A percentile compares a stretch with the other conserved stretches of the same genome.
These are phyloP conservation scores for Podaxis rugospora DNA, from an alignment of 768 basidiomycete genomes.

Conservation along the genomic window DNA sequence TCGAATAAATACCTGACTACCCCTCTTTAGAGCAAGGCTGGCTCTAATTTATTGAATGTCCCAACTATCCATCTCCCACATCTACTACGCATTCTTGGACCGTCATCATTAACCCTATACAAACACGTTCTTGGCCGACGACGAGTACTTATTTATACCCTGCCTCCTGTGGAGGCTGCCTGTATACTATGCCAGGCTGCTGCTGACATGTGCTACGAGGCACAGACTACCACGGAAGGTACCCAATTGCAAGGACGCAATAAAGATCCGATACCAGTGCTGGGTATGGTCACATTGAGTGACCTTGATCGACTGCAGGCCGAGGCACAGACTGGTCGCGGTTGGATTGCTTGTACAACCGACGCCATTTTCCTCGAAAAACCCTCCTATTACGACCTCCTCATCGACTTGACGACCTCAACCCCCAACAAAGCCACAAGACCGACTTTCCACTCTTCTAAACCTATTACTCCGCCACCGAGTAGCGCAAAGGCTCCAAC, in stretches of 20 bases:
- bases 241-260: slow-evolving; percentile 14
- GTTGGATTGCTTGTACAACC: slow-evolving; percentile 89
- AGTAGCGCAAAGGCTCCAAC: slow-evolving; percentile 34
- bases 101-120: slow-evolving; percentile 73
- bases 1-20: background rate
- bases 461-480: slow-evolving; percentile 33
- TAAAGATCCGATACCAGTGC: slow-evolving; percentile 55
- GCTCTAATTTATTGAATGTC: slow-evolving; percentile 5
- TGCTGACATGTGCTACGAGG: slow-evolving; percentile 45
- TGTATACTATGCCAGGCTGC: slow-evolving; percentile 74
- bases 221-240: slow-evolving; percentile 29
- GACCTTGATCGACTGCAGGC: slow-evolving; percentile 60
- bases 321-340: slow-evolving; percentile 56
- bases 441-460: slow-evolving; percentile 63
- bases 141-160: slow-evolving; percentile 75
- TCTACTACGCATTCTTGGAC: slow-evolving; percentile 71
- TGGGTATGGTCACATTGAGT: slow-evolving; percentile 77
- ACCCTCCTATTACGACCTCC: slow-evolving; percentile 71
- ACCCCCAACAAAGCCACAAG: slow-evolving; percentile 56
- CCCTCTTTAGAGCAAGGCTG: slow-evolving; percentile 18
- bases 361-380: slow-evolving; percentile 84
- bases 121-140: slow-evolving; percentile 73
- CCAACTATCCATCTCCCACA: slow-evolving; percentile 74
- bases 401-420: slow-evolving; percentile 74
- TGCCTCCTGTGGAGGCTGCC: slow-evolving; percentile 76